Base-by-base conservation (phyloP, 169 alveolate species). In the Pseudocohnilembus persalinus region DNA sequence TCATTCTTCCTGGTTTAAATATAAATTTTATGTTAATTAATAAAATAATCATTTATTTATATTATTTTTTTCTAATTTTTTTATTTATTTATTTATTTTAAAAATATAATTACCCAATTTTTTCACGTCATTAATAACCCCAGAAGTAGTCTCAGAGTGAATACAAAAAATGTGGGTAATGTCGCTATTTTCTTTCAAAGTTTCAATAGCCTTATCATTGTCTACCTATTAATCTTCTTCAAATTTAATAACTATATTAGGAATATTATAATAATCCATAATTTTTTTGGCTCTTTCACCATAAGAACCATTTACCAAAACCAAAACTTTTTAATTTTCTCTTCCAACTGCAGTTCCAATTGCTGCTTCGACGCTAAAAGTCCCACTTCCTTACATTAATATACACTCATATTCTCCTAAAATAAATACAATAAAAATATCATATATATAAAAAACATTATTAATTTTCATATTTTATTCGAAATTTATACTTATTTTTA, bases 121-220 rank as follows among this genome's bases (percentile, higher is more conserved):
- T n/a, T 72, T 81, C 20, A 74, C 30, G 31, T 82, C 81, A 34
- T 82, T 74, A 1, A 74, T 73, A 49, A 68, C 77, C 34, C 96
- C 94, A 49, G 94, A 84, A 4, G 96, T 90, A 24, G 96, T 93
- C 82, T 93, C 96, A 76, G 91, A 90, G 49, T 90, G 96, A 33
- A 93, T 83, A 65, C 88, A 35, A 72, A 88, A 31, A n/a, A 93
- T 88, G 75, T 90, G 93, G 35, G 94, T 84, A 77, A 93, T 83
- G 28, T 77, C 76, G 31, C 85, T 88, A 85, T 93, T 88, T 74
- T 91, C 83, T 73, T 87, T 25, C 11, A 91, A 76, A 26, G 33
- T 29, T 30, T 83, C 72, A 25, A 31, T 31, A 27, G 84, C 85
- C 73, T 84, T 89, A 11, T 83, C 85, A 74, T 77, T 31, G 24